Evolutionary conservation across 2,329 filamentous ascomycete species (phyloP), one percentile per base, ranked within the genome.

Genomic region (Epichloe elymi): DNA sequence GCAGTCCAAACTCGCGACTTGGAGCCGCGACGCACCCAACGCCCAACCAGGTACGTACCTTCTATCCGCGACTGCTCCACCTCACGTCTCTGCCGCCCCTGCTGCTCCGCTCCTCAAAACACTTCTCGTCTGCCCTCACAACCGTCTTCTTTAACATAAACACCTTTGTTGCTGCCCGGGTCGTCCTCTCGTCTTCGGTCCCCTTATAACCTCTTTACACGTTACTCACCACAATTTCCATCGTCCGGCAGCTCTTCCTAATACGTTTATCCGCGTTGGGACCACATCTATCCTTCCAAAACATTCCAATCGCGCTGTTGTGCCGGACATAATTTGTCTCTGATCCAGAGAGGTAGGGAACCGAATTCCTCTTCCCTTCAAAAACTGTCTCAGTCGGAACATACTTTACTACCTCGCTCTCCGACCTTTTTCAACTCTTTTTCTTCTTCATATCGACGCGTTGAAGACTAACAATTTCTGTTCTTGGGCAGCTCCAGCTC

Each of bases 291-390:
- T 54, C 57, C 48, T 55, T 55, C 54, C 59, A 61, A 54, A 67
- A 58, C 65, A 67, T 67, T 68, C 65, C 66, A 63, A 61, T 60
- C 64, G 57, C 61, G 56, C 55, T 65, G 57, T 62, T 63, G 65
- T 62, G 58, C 57, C 56, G 54, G 55, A 56, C 58, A 57, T 60
- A 55, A 60, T 62, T 59, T 60, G 60, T 60, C 61, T 58, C 61
- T 57, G 55, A 59, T 52, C 60, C 54, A 65, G 61, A 65, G 61
- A 69, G 66, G 67, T 69, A 58, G 55, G 66, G 61, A 42, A 52
- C 55, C 53, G 50, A 57, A 61, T 64, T 65, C 59, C 59, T 53
- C 51, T 54, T 50, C 55, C 41, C 54, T 58, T 58, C 55, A 46
- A 23, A 56, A 37, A 57, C 30, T 69, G 64, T 67, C 65, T 66